Evolutionary conservation across 2,329 filamentous ascomycete species (phyloP).

Genomic region (Acrocalymma vagum): DNA sequence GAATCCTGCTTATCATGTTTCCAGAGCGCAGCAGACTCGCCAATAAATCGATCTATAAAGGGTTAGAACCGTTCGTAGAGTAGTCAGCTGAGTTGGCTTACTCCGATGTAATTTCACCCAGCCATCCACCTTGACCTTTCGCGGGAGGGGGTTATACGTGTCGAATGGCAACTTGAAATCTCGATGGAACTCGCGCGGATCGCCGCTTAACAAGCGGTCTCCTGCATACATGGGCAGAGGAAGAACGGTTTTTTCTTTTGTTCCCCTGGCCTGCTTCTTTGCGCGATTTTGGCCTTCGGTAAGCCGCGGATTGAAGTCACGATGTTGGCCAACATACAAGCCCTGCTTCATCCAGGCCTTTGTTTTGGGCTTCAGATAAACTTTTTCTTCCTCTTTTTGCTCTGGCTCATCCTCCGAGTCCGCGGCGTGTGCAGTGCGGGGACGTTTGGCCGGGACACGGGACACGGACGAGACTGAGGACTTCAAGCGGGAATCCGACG

Average conservation of each 20-base stretch:
- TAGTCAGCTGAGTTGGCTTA: conserved; percentile 56
- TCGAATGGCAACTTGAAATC: conserved; percentile 92
- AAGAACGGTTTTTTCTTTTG: conserved; percentile 65
- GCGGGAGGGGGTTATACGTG: conserved; percentile 85
- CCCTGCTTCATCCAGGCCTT: conserved; percentile 87
- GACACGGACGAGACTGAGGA: conserved; percentile 19
- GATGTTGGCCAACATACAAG: conserved; percentile 82
- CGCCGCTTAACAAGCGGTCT: conserved; percentile 73
- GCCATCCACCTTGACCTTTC: conserved; percentile 89
- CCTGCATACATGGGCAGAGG: conserved; percentile 83
- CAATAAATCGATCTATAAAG: conserved; percentile 82
- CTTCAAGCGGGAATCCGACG: conserved; percentile 32
- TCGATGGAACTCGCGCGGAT: conserved; percentile 55
- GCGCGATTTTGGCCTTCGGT: conserved; percentile 57
- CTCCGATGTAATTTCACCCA: conserved; percentile 93
- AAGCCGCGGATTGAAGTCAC: conserved; percentile 51
- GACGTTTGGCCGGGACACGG: conserved; percentile 29
- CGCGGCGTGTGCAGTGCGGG: conserved; percentile 22
- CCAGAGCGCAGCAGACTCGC: conserved; percentile 82
- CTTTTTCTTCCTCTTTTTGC: conserved; percentile 24
- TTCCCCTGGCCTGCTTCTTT: conserved; percentile 35
- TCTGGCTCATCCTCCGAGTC: conserved; percentile 21
- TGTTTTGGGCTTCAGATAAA: conserved; percentile 49
- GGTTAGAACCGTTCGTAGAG: conserved; percentile 13
- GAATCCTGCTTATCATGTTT: conserved; percentile 80